Percentiles rank a stretch among this genome's conserved stretches.
phyloP scores from a whole-genome alignment of 768 basidiomycete species.

The Paxillus ammoniavirescens region DNA sequence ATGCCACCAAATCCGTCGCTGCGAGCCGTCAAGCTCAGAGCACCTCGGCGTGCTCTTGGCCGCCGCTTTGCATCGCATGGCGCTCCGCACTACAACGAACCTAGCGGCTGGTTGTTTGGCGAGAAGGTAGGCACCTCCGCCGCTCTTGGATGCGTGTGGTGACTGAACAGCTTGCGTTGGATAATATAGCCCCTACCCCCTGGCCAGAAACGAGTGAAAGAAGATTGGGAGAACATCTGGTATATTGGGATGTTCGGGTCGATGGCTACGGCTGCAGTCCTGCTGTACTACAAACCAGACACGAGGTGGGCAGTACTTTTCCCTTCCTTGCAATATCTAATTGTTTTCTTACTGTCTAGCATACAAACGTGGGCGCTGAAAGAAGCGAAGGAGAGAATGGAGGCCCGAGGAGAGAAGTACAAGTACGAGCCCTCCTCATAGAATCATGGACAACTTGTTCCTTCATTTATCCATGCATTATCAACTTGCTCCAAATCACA shows the following conservation, averaged over 20 bases:
- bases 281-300: slow-evolving; percentile 91
- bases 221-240: slow-evolving; percentile 91
- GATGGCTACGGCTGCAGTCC: slow-evolving; percentile 70
- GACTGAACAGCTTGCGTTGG: slow-evolving; percentile 1
- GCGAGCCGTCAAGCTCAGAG: slow-evolving; percentile 31
- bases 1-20: slow-evolving; percentile 51
- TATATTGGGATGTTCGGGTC: slow-evolving; percentile 89
- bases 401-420: slow-evolving; percentile 87
- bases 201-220: slow-evolving; percentile 83
- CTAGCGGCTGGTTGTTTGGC: slow-evolving; percentile 82
- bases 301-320: slow-evolving; percentile 61
- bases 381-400: slow-evolving; percentile 89
- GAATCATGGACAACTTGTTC: background rate
- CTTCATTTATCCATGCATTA: background rate
- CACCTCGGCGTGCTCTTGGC: slow-evolving; percentile 21
- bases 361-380: slow-evolving; percentile 91
- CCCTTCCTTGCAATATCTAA: background rate
- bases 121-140: slow-evolving; percentile 64
- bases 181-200: slow-evolving; percentile 62
- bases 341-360: slow-evolving; percentile 37
- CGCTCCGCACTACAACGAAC: slow-evolving; percentile 85
- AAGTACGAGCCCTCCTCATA: slow-evolving; percentile 66
- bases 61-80: slow-evolving; percentile 69
- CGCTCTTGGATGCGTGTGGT: background rate
- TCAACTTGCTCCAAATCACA: background rate